Evolutionary conservation across 371 early-diverging fungal genomes (phyloP), one percentile per base, ranked within the genome.

Genomic region (Mucor racemosus): DNA sequence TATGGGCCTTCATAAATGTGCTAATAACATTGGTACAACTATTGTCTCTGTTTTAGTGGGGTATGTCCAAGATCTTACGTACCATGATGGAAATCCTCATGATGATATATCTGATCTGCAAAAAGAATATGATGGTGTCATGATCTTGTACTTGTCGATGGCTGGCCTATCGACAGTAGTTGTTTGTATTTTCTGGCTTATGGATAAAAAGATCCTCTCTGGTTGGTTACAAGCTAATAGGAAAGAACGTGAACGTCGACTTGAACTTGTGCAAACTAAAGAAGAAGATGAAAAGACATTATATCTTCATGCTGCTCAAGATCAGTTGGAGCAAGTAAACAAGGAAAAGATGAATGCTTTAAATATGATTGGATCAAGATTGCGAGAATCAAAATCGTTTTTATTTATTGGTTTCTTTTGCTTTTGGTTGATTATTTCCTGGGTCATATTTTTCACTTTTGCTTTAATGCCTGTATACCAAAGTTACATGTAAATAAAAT

Each of bases 1-100:
- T 40, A 71, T 84, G 74, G 86, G 83, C 0, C 48, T 86, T n/a
- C 78, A 82, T 64, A 84, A 84, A 62, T 78, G 79, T 40, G 72
- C 76, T 19, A 79, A 79, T 36, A 86, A 81, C 58, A 74, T 84
- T 39, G 86, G 82, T 7, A 76, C 80, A 19, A 82, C 84, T 5
- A 80, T 86, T 60, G 74, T 86, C 5, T 75, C 80, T 11, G 76
- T 82, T 1, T 15, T 84, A 5, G 76, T 81, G 31, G 86, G 86
- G 15, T 78, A 79, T 63, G 75, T 85, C 4, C 86, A 85, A 62
- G 86, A 85, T 67, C 59, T 78, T 31, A 78, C 82, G 0, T 77
- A 69, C 44, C 82, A 79, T 39, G 82, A 82, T 39, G 79, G 79
- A 31, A 48, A 82, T 35, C 74, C 78, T 0, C 60, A 72, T 31